These are phyloP conservation scores for Phytophthora constricta DNA, from an alignment of 352 stramenopile genomes.

Conservation along the genomic window DNA sequence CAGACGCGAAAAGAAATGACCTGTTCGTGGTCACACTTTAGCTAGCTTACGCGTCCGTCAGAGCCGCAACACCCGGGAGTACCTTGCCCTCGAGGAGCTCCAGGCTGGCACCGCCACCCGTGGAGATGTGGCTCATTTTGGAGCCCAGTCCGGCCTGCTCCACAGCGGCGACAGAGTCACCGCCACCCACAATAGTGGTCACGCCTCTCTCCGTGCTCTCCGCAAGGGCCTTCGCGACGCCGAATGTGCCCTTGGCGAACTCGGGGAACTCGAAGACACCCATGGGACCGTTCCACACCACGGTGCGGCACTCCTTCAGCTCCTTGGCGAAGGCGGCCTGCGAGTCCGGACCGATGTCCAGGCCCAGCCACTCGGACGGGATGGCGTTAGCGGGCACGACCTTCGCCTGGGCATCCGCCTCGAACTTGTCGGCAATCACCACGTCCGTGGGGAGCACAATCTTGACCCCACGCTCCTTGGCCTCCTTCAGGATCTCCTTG, in stretches of 20 bases:
- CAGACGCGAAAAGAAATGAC: slow-evolving; percentile 9
- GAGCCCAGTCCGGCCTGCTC: slow-evolving; percentile 92
- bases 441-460: slow-evolving; percentile 95
- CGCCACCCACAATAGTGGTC: slow-evolving; percentile 94
- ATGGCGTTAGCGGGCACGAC: slow-evolving; percentile 86
- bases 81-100: slow-evolving; percentile 99
- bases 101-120: slow-evolving; percentile 97
- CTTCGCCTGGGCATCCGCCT: slow-evolving; percentile 67
- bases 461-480: slow-evolving; percentile 87
- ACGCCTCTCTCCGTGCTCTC: slow-evolving; percentile 81
- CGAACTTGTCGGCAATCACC: slow-evolving; percentile 93
- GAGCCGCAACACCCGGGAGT: slow-evolving; percentile 96
- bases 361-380: slow-evolving; percentile 96
- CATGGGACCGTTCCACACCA: slow-evolving; percentile 96
- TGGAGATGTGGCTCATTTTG: slow-evolving; percentile 98
- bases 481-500: slow-evolving; percentile 91
- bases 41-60: slow-evolving; percentile 68
- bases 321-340: slow-evolving; percentile 74
- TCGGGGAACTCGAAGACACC: slow-evolving; percentile 98
- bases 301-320: slow-evolving; percentile 92
- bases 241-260: slow-evolving; percentile 95
- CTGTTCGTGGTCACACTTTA: slow-evolving; percentile 2
- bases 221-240: slow-evolving; percentile 92
- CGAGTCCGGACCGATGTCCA: slow-evolving; percentile 85
- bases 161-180: slow-evolving; percentile 96